Evolutionary conservation across 805 yeast species (phyloP), one percentile per base, ranked within the genome.

Genomic region (Candida nemodendra): DNA sequence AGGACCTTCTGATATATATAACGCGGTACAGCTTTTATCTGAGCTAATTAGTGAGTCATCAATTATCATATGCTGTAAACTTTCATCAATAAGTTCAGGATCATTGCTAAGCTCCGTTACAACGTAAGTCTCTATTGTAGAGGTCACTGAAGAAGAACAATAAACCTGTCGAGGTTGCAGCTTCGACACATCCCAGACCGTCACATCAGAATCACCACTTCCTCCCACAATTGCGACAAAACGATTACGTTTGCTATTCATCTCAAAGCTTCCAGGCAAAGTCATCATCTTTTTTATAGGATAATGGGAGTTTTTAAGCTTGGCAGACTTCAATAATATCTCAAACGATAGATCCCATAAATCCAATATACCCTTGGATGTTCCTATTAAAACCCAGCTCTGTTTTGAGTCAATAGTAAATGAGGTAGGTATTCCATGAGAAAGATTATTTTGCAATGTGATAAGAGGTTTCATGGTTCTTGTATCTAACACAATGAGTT

Each of bases 281-380:
- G 65, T 45, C 7, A 53, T 55, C 8, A 88, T 53, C 19, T 69
- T 59, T 8, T 65, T 63, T 7, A 88, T 78, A 1, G 82, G 75
- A 16, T 54, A 60, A 64, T 27, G 44, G 9, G 50, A 33, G 9
- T 43, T 38, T 30, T 69, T 73, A 30, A 87, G 70, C 8, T 73
- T 72, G 79, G 88, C 84, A 1, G 81, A 66, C 43, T 74, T 79
- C 24, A 87, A 64, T 28, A 74, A 64, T 0, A 83, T 41, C 24
- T 69, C 69, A 56, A 88, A 86, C 37, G 95, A 66, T 24, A 85
- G 47, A 57, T 89, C 96, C 95, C 96, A 89, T 12, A 91, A 61
- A 45, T 79, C 80, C 21, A 93, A 55, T 1, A 81, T 64, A 1
- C 97, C 97, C 27, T 72, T 74, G 0, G 75, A 64, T 0, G 96